Evolutionary conservation across 2,329 filamentous ascomycete species (phyloP).

Genomic region (Aspergillus ustus): DNA sequence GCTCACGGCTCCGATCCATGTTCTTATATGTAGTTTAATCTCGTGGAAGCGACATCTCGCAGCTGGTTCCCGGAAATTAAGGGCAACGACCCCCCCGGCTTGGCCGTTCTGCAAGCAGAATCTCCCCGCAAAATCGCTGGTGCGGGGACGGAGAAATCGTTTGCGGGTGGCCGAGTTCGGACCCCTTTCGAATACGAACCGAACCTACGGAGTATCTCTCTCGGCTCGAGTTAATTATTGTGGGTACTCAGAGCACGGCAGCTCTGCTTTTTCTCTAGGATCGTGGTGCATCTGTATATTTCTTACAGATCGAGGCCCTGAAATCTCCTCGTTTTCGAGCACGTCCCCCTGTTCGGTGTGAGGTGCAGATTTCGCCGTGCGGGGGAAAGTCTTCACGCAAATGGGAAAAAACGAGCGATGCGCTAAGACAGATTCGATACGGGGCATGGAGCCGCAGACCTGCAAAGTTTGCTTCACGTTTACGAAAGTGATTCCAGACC

Average conservation of each 20-base stretch:
- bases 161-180: too few relatives aligned
- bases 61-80: not conserved
- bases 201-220: too few relatives aligned
- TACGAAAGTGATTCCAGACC: too few relatives aligned
- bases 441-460: not conserved
- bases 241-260: too few relatives aligned
- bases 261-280: too few relatives aligned
- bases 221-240: too few relatives aligned
- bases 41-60: not conserved
- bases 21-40: not conserved
- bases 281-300: too few relatives aligned
- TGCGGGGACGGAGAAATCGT: not conserved
- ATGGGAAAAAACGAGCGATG: not conserved
- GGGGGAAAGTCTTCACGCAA: not conserved
- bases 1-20: not conserved
- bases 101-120: constrained; percentile 1
- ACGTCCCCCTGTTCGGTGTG: not conserved
- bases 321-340: too few relatives aligned
- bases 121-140: not conserved
- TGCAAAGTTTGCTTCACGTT: not conserved
- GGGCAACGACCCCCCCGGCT: constrained; percentile 5
- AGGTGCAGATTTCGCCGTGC: not conserved
- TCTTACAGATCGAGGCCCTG: too few relatives aligned
- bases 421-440: not conserved
- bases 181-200: too few relatives aligned